Percentiles rank a stretch among this genome's conserved stretches.
These are phyloP conservation scores for Centaurea solstitialis DNA, from an alignment of 129 eudicot genomes.

Conservation along the genomic window DNA sequence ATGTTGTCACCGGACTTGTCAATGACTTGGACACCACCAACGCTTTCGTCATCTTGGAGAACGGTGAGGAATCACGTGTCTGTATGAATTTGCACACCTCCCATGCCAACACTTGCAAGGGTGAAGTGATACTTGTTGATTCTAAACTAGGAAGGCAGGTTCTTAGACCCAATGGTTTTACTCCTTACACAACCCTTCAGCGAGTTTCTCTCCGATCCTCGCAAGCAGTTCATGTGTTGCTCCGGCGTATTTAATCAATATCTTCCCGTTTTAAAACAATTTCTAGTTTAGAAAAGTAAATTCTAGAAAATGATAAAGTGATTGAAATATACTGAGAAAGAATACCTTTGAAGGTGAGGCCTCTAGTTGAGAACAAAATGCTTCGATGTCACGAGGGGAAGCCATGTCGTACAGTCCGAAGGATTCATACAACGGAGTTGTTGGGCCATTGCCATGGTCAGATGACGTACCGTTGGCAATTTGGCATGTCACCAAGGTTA, in stretches of 20 bases:
- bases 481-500: no score
- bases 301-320: not conserved
- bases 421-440: slow-evolving; percentile 72
- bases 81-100: slow-evolving; percentile 76
- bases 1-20: slow-evolving; percentile 44
- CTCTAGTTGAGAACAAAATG: slow-evolving; percentile 55
- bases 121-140: slow-evolving; percentile 75
- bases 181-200: slow-evolving; percentile 42
- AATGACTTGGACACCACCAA: slow-evolving; percentile 93
- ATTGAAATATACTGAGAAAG: not conserved
- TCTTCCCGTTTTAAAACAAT: slow-evolving; percentile 45
- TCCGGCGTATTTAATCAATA: slow-evolving; percentile 54
- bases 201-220: slow-evolving; percentile 47
- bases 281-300: not conserved
- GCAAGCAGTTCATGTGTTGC: slow-evolving; percentile 52
- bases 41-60: slow-evolving; percentile 79
- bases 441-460: no score
- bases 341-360: slow-evolving; percentile 64
- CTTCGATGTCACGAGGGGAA: slow-evolving; percentile 41
- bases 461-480: no score
- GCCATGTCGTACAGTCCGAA: slow-evolving; percentile 68
- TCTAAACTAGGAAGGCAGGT: slow-evolving; percentile 78
- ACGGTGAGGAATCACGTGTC: slow-evolving; percentile 85
- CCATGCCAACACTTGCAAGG: slow-evolving; percentile 53
- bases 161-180: slow-evolving; percentile 36